Base-by-base conservation (phyloP, 2,329 filamentous ascomycete genomes). In the Fulvia fulva region DNA sequence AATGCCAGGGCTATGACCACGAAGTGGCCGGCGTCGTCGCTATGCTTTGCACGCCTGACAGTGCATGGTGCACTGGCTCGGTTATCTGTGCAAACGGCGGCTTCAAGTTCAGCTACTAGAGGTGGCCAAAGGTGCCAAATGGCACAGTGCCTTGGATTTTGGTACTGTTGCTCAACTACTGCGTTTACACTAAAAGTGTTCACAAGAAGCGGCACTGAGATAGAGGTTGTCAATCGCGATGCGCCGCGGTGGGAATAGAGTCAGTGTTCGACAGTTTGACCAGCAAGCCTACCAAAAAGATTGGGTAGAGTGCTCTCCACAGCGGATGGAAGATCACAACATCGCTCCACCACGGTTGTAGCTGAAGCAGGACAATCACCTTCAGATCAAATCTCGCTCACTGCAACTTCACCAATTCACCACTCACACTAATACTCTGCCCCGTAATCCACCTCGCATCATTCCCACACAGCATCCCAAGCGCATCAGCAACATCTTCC, bases 31-130 rank as follows among this genome's bases (percentile, higher is more conserved):
- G 88, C 0, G 82, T 90, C 5, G 86, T 91, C 19, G 88, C 83
- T 2, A 91, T 92, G 87, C 74, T 92, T 22, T 90, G 88, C 70
- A 81, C 82, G 5, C 78, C 80, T 5, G 90, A 93, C 70, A 81
- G 83, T n/a, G 82, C 78, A 7, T 93, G 89, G 89, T 73, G 85
- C 68, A 94, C 89, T 0, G 90, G 90, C 1, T 88, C 87, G 72
- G 87, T 91, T 23, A 83, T 94, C 3, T 89, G 87, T 75, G 88
- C 89, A 7, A 93, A 93, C 70, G 90, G 90, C 1, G 90, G 90
- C 6, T 86, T 91, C 83, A 81, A 79, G 60, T 83, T 86, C 74
- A 78, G 74, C 68, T 62, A 61, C 45, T 69, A 63, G 57, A 53
- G 11, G 28, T 37, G n/a, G 44, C 14, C 21, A 23, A 47, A 23